phyloP scores from a whole-genome alignment of 73 alveolate species.

The Tetrahymena elliotti region DNA sequence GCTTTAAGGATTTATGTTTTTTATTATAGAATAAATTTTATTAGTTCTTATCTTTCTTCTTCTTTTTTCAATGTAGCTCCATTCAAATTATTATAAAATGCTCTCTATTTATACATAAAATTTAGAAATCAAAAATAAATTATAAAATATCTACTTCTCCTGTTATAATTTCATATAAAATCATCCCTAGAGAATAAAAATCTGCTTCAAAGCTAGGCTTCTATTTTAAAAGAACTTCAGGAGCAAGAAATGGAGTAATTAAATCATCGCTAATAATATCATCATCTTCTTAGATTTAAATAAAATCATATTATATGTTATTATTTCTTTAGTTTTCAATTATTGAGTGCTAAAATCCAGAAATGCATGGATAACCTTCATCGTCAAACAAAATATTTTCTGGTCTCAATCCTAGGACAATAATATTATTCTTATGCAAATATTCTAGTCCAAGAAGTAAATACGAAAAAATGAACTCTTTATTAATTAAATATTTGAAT shows the following conservation, averaged over 20 bases:
- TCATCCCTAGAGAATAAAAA: slow-evolving; percentile 82
- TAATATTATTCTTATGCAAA: background rate
- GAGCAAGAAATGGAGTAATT: slow-evolving; percentile 87
- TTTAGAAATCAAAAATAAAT: background rate
- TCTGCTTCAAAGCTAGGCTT: slow-evolving; percentile 70
- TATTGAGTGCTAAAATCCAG: background rate
- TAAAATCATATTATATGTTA: background rate
- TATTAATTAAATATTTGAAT: background rate
- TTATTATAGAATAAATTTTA: slow-evolving; percentile 4
- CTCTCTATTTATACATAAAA: background rate
- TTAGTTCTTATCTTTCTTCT: slow-evolving; percentile 3
- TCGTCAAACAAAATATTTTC: background rate
- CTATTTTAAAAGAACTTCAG: slow-evolving; percentile 73
- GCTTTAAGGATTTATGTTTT: slow-evolving; percentile 13
- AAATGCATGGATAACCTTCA: background rate
- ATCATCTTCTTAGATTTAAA: background rate
- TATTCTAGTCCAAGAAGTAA: background rate
- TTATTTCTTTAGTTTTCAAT: background rate
- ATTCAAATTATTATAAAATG: background rate
- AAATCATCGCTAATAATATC: slow-evolving; percentile 44
- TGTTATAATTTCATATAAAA: slow-evolving; percentile 54
- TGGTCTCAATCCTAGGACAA: background rate
- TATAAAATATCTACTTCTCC: background rate
- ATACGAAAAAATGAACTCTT: background rate
- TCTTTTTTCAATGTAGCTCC: slow-evolving; percentile 10